Base-by-base conservation (phyloP, 768 basidiomycete genomes). In the Gloeopeniophorella convolvens region DNA sequence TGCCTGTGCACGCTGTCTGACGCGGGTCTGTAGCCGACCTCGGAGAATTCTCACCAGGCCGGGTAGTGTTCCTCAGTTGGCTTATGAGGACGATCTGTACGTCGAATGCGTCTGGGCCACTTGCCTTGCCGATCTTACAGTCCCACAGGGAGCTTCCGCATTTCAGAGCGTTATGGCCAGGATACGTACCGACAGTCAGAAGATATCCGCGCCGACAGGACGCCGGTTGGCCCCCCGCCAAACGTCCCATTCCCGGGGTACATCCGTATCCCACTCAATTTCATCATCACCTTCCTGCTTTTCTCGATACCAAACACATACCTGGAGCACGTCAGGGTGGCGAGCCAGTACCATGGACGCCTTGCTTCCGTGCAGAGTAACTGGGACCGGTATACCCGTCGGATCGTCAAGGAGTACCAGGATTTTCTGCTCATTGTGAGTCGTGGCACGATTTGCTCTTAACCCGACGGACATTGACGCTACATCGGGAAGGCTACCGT, bases 361-460 rank as follows among this genome's bases (percentile, higher is more conserved):
- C 63, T 79, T 21, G 64, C 69, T 2, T 72, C 66, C 32, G 65
- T 78, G n/a, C 72, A 76, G 54, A 60, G 68, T 40, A 73, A 67
- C 33, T 80, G 78, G 77, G 68, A 74, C 44, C 59, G 55, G 13
- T 79, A 78, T 48, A 72, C 77, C 20, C 67, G 71, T 30, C 71
- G 75, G 30, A 68, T 80, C 5, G 73, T 75, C 5, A 66, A 72
- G 50, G 78, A 79, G 54, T 79, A 79, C 58, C 75, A 76, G 8
- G 72, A 79, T 49, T 79, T 80, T 53, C 65, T 79, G 16, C 68
- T 79, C 6, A 72, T 80, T 30, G 78, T 79, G 53, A 66, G 76
- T 63, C 16, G 16, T 15, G 20, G 12, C 5, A 4, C 32, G 13
- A 44, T 39, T 24, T 42, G 9, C 20, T 9, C 31, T 34, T 20